These are phyloP conservation scores for Onygena corvina DNA, from an alignment of 2,329 filamentous ascomycete genomes.

Conservation along the genomic window DNA sequence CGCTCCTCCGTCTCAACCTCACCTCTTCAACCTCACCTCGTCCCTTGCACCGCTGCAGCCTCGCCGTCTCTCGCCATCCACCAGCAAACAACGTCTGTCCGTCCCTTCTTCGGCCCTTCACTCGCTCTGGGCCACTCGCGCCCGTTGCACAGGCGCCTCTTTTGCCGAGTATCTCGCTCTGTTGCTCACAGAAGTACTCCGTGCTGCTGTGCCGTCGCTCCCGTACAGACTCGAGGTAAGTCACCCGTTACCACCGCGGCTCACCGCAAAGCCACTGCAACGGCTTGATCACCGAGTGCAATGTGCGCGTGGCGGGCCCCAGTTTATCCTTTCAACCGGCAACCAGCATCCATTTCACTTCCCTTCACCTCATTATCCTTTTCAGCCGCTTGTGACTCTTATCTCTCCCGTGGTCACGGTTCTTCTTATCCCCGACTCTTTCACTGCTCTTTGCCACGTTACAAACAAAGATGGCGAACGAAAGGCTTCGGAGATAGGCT, in stretches of 20 bases:
- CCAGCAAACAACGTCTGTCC: not conserved
- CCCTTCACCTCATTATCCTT: not conserved
- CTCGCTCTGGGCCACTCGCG: too few relatives aligned
- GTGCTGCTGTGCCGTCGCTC: not conserved
- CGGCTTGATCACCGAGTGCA: not conserved
- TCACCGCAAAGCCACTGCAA: not conserved
- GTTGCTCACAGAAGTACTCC: too few relatives aligned
- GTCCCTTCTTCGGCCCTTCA: not conserved
- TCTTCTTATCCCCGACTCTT: too few relatives aligned
- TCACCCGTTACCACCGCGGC: not conserved
- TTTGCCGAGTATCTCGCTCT: too few relatives aligned
- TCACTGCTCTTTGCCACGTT: not conserved
- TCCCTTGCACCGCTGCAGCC: not conserved
- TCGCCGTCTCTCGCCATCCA: constrained; percentile 3
- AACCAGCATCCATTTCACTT: not conserved
- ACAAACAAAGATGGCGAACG: constrained; percentile 4
- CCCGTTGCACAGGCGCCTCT: too few relatives aligned
- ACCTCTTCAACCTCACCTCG: not conserved
- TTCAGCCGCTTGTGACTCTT: too few relatives aligned
- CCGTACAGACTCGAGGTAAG: not conserved
- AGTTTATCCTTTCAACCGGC: not conserved
- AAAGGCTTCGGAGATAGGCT: not conserved
- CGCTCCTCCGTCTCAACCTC: not conserved
- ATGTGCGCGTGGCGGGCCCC: too few relatives aligned
- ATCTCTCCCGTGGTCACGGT: too few relatives aligned